These are phyloP conservation scores for Verticillium dahliae DNA, from an alignment of 2,329 filamentous ascomycete genomes.

Conservation along the genomic window DNA sequence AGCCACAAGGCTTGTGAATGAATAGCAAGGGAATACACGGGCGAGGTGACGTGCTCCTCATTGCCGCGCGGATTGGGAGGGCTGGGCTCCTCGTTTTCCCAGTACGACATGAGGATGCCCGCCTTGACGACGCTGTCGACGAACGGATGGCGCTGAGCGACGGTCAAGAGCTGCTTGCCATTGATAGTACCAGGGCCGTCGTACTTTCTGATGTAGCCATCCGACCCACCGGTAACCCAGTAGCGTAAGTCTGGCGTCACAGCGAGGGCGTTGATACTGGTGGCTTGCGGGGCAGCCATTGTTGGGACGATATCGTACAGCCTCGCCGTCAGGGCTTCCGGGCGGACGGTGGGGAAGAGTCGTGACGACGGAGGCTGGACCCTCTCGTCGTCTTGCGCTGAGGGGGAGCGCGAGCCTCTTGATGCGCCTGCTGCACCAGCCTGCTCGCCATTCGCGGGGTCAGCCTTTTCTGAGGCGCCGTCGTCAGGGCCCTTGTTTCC, in stretches of 20 bases:
- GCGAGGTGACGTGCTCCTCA: slow-evolving; percentile 65
- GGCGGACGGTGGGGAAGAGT: slow-evolving; percentile 44
- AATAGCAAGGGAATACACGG: slow-evolving; percentile 89
- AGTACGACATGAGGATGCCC: slow-evolving; percentile 90
- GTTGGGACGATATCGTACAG: slow-evolving; percentile 95
- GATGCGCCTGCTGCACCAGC: slow-evolving; percentile 13
- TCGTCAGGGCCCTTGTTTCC: neutral
- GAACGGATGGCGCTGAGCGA: slow-evolving; percentile 92
- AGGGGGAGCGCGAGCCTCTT: neutral
- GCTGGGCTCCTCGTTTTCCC: slow-evolving; percentile 87
- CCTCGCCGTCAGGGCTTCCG: slow-evolving; percentile 70
- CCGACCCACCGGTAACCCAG: slow-evolving; percentile 88
- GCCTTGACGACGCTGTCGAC: slow-evolving; percentile 97
- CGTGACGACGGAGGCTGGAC: slow-evolving; percentile 8
- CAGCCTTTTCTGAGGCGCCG: slow-evolving; percentile 12
- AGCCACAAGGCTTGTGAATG: slow-evolving; percentile 89
- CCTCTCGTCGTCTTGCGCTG: neutral
- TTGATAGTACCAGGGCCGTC: slow-evolving; percentile 95
- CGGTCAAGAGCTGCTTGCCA: slow-evolving; percentile 85
- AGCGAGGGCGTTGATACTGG: slow-evolving; percentile 87
- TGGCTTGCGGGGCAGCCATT: slow-evolving; percentile 92
- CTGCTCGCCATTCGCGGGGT: slow-evolving; percentile 22
- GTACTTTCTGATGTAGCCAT: slow-evolving; percentile 95
- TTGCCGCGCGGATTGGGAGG: slow-evolving; percentile 30
- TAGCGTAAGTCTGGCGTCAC: slow-evolving; percentile 91